Conservation (phyloP, 495 filamentous ascomycete genomes). For the Bathelium albidoporum region DNA sequence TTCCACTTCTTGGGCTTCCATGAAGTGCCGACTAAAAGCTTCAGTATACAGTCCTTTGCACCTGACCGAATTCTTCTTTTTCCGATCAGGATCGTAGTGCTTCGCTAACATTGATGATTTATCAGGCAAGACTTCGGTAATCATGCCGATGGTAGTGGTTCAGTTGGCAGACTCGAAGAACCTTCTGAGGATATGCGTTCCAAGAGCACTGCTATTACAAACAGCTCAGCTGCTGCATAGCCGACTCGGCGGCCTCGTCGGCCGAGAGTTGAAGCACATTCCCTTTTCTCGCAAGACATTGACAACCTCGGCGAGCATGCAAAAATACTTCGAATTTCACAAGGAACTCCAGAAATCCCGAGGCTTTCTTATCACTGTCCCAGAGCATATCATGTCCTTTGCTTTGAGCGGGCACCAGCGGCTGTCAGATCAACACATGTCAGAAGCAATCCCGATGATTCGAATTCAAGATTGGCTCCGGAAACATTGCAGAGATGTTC, state of each 20-base stretch:
- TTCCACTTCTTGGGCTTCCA: neutral
- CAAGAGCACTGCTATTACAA: conserved; percentile 51
- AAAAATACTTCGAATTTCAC: conserved; percentile 29
- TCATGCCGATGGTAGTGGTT: conserved; percentile 53
- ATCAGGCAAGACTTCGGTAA: conserved; percentile 54
- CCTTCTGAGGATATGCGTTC: conserved; percentile 52
- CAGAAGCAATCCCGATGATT: conserved; percentile 31
- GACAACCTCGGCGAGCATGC: conserved; percentile 23
- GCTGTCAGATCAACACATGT: conserved; percentile 38
- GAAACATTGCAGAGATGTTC: conserved; percentile 21
- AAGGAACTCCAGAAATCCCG: conserved; percentile 27
- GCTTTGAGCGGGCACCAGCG: conserved; percentile 56
- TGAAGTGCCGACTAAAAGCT: too few relatives aligned
- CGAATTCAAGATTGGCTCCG: conserved; percentile 21
- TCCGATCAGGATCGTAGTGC: neutral
- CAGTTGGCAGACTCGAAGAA: conserved; percentile 42
- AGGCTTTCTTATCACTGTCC: conserved; percentile 50
- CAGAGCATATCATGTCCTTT: conserved; percentile 63
- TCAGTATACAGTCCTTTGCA: too few relatives aligned
- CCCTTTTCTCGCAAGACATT: conserved; percentile 50
- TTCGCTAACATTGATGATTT: conserved; percentile 32
- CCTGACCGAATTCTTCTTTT: too few relatives aligned
- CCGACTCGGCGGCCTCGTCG: conserved; percentile 51
- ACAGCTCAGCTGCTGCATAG: conserved; percentile 50
- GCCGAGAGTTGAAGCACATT: conserved; percentile 48